Base-by-base conservation (phyloP, 2,329 filamentous ascomycete genomes). In the Colletotrichum coccodes region DNA sequence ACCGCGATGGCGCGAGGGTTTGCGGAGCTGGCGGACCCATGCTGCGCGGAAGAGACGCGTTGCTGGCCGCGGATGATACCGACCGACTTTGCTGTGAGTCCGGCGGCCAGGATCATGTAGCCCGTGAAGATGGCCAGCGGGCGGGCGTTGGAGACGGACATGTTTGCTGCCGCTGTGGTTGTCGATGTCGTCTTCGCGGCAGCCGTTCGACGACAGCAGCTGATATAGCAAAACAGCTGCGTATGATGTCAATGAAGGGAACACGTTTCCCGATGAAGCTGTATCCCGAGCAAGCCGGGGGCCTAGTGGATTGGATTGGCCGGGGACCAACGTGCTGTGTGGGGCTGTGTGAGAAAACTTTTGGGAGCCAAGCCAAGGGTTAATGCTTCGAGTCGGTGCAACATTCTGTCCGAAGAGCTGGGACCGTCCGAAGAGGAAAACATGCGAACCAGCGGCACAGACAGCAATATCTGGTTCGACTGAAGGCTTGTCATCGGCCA, bases 61-160 rank as follows among this genome's bases (percentile, higher is more conserved):
- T 40, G 49, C 44, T 46, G 62, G 32, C 30, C 32, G 44, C 57
- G 60, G 53, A 73, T 70, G 54, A 72, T 70, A 38, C 34, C 14
- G 53, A 74, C 61, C 62, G 70, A 72, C 7, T 47, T 65, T 1
- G 53, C 44, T 12, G 72, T 74, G 28, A 75, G 64, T 1, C 57
- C 56, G 2, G 67, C 64, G 30, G 72, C 71, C 26, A 70, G 60
- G 28, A 68, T 26, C 46, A 75, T 67, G 70, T 75, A 75, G 8
- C 70, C 70, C 6, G 72, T 60, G 42, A 75, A 66, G 30, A 75
- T 72, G 65, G 71, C 70, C 34, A 73, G 67, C 14, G 73, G 71
- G 6, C 72, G 67, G 18, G 59, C 54, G 60, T 74, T 73, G 14
- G 71, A 72, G 6, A 58, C 49, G 23, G 26, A 36, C 53, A 60